Evolutionary conservation across 768 basidiomycete genomes (phyloP).

Genomic region (Trametes cingulata): DNA sequence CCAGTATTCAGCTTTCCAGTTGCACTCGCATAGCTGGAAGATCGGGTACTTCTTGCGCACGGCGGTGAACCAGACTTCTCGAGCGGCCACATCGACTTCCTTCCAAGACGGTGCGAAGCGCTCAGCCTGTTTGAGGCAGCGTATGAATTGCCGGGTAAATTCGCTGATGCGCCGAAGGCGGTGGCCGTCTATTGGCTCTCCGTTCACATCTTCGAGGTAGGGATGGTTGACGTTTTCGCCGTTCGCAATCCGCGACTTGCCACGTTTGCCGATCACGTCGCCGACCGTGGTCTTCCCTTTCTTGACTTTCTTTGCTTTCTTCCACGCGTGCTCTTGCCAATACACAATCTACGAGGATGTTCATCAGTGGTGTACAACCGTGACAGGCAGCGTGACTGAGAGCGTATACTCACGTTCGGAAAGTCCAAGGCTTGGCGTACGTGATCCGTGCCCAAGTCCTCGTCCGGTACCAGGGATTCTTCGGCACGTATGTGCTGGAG

Average conservation of each 20-base stretch:
- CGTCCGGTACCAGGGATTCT: neutral
- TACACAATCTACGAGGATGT: neutral
- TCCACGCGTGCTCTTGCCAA: neutral
- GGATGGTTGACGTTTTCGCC: no score
- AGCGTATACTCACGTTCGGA: neutral
- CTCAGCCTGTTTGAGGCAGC: neutral
- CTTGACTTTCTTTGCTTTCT: no score
- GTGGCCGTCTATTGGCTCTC: neutral
- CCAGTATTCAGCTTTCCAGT: neutral
- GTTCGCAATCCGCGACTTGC: no score
- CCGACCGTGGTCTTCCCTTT: no score
- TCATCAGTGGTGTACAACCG: no score
- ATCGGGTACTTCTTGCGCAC: neutral
- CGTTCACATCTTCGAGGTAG: neutral
- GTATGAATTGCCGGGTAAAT: neutral
- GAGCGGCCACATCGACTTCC: neutral
- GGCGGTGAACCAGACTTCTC: neutral
- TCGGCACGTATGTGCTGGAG: no score
- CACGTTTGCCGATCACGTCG: no score
- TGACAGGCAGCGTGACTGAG: neutral
- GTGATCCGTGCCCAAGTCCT: neutral
- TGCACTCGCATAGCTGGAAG: neutral
- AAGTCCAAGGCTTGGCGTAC: neutral
- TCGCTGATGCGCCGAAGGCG: neutral
- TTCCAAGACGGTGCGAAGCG: neutral